These are phyloP conservation scores for Bruguiera hainesii DNA, from an alignment of 441 rosid genomes.

Conservation along the genomic window DNA sequence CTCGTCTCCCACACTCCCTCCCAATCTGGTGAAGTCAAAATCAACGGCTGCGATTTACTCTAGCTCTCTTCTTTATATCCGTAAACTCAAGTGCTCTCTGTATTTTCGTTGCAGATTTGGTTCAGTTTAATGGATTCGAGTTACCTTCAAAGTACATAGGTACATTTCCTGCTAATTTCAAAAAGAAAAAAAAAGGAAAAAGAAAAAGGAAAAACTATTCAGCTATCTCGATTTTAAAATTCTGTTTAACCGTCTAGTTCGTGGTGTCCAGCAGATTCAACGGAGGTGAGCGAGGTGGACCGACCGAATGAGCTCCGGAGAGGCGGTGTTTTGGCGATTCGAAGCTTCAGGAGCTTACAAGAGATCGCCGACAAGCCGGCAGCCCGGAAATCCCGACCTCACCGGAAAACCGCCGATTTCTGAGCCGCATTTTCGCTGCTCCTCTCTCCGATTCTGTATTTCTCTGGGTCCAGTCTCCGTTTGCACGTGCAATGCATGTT, in stretches of 20 bases:
- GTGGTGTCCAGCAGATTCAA: slow-evolving; percentile 22
- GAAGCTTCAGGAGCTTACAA: slow-evolving; percentile 64
- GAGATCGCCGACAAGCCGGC: slow-evolving; percentile 34
- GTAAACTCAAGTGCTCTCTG: no score
- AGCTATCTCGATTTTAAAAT: not conserved
- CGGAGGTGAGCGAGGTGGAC: slow-evolving; percentile 24
- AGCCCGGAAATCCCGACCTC: slow-evolving; percentile 34
- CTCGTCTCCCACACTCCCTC: slow-evolving; percentile 76
- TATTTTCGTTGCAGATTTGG: slow-evolving; percentile 51
- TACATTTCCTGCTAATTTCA: slow-evolving; percentile 41
- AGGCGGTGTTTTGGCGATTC: slow-evolving; percentile 49
- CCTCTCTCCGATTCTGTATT: not conserved
- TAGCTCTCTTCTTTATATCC: no score
- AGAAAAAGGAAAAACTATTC: not conserved
- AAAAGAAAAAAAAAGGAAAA: no score
- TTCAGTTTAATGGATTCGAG: slow-evolving; percentile 64
- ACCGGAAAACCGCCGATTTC: slow-evolving; percentile 64
- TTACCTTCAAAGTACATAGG: slow-evolving; percentile 44
- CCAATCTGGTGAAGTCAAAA: slow-evolving; percentile 46
- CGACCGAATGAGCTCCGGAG: slow-evolving; percentile 28
- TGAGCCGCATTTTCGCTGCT: slow-evolving; percentile 27
- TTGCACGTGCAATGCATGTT: slow-evolving; percentile 12
- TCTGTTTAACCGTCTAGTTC: not conserved
- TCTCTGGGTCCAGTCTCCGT: not conserved
- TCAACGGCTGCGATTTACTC: no score